Percentiles rank a stretch among this genome's conserved stretches.
Conservation (phyloP, 2,329 filamentous ascomycete genomes). For the Fusarium sp. region DNA sequence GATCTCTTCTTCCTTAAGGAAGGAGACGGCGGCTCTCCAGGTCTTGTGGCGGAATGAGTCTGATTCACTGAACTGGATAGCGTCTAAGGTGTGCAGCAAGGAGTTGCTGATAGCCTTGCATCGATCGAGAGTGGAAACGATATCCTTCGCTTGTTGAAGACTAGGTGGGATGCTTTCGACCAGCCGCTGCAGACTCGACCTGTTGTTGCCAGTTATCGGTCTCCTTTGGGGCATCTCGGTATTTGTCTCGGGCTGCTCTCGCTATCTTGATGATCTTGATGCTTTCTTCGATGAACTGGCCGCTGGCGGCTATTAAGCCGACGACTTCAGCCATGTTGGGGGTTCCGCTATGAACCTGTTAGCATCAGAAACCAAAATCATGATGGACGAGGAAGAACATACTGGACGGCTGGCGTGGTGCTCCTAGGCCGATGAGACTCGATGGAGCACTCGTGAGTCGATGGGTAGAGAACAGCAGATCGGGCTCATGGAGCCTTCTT, state of each 20-base stretch:
- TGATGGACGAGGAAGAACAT: not conserved
- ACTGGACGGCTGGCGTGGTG: not conserved
- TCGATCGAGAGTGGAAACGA: not conserved
- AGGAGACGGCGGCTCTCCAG: not conserved
- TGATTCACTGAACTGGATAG: not conserved
- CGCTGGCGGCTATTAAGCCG: not conserved
- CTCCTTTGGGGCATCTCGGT: not conserved
- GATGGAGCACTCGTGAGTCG: too few relatives aligned
- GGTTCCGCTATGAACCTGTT: accelerated
- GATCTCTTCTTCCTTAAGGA: not conserved
- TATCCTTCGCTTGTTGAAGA: not conserved
- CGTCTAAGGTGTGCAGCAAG: accelerated
- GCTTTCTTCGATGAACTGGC: not conserved
- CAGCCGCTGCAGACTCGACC: not conserved
- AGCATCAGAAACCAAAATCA: accelerated
- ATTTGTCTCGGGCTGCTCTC: not conserved
- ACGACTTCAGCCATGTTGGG: not conserved
- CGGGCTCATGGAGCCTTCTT: not conserved
- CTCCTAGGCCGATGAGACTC: too few relatives aligned
- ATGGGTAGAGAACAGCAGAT: not conserved
- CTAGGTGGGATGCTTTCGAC: not conserved
- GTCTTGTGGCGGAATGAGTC: not conserved
- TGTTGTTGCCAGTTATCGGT: not conserved
- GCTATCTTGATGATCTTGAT: not conserved
- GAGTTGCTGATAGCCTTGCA: not conserved